Evolutionary conservation across 1,284 basidiomycete species (phyloP).

Genomic region (Meripilus lineatus): DNA sequence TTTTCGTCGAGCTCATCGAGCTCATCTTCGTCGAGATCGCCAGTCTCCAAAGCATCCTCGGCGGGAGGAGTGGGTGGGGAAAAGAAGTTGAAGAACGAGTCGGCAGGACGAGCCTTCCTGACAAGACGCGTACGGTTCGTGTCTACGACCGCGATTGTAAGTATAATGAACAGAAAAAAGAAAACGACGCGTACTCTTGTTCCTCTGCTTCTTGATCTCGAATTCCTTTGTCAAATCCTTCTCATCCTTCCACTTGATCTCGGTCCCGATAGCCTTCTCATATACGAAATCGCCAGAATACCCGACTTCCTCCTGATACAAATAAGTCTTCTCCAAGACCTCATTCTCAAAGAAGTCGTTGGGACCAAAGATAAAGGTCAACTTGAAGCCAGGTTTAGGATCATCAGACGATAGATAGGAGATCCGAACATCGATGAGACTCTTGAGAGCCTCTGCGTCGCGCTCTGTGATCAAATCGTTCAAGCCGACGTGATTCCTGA

Average conservation of each 20-base stretch:
- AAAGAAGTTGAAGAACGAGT: slow-evolving; percentile 99
- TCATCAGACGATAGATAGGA: slow-evolving; percentile 62
- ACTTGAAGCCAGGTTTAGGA: slow-evolving; percentile 85
- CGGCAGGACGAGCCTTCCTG: slow-evolving; percentile 81
- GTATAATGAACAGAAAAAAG: slow-evolving; percentile 8
- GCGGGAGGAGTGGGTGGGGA: slow-evolving; percentile 75
- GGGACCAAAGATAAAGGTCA: slow-evolving; percentile 76
- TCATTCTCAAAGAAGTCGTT: slow-evolving; percentile 91
- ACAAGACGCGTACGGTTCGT: slow-evolving; percentile 92
- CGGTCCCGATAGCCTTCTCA: slow-evolving; percentile 86
- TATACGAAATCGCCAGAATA: slow-evolving; percentile 95
- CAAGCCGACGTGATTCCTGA: slow-evolving; percentile 88
- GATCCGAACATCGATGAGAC: slow-evolving; percentile 65
- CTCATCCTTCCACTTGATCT: slow-evolving; percentile 97
- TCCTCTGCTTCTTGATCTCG: slow-evolving; percentile 99
- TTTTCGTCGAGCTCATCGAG: slow-evolving; percentile 89
- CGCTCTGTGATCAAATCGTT: slow-evolving; percentile 91
- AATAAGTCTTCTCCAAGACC: slow-evolving; percentile 89
- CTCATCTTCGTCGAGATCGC: slow-evolving; percentile 80
- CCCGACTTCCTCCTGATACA: slow-evolving; percentile 91
- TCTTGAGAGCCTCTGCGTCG: slow-evolving; percentile 76
- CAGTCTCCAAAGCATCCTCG: slow-evolving; percentile 68
- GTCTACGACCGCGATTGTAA: slow-evolving; percentile 41
- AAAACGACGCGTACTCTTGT: slow-evolving; percentile 74
- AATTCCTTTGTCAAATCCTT: slow-evolving; percentile 97